These are phyloP conservation scores for Pseudogymnoascus sp. DNA, from an alignment of 2,329 filamentous ascomycete species.

Conservation along the genomic window DNA sequence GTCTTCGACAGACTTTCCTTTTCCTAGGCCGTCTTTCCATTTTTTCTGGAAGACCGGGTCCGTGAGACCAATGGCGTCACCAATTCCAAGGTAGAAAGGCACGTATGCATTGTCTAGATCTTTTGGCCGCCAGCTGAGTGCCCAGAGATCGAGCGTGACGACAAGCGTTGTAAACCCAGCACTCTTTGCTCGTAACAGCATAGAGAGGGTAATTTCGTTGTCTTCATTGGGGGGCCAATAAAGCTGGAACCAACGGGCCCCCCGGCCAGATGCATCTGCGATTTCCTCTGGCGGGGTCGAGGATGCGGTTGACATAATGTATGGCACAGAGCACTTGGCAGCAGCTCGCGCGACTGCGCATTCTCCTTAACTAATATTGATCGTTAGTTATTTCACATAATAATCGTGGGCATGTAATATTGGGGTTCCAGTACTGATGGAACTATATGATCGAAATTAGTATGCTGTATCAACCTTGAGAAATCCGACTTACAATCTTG, in stretches of 20 bases:
- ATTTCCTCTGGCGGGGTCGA: slow-evolving; percentile 47
- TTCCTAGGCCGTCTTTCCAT: slow-evolving; percentile 33
- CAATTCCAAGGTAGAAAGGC: slow-evolving; percentile 54
- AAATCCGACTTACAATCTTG: slow-evolving; percentile 26
- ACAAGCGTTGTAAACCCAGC: slow-evolving; percentile 51
- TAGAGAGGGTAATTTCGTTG: slow-evolving; percentile 48
- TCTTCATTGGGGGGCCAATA: slow-evolving; percentile 51
- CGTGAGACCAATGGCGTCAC: slow-evolving; percentile 49
- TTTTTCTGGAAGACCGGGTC: slow-evolving; percentile 53
- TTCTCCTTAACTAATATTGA: slow-evolving; percentile 53
- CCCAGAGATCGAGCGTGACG: slow-evolving; percentile 57
- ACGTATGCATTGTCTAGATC: slow-evolving; percentile 51
- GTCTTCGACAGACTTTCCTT: slow-evolving; percentile 44
- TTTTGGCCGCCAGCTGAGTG: slow-evolving; percentile 54
- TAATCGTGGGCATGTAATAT: background rate
- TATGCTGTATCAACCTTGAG: background rate
- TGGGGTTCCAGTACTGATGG: background rate
- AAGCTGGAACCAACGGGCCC: slow-evolving; percentile 53
- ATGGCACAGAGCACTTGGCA: slow-evolving; percentile 50
- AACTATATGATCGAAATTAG: background rate
- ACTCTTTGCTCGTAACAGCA: slow-evolving; percentile 47
- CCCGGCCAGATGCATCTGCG: slow-evolving; percentile 44
- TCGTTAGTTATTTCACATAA: slow-evolving; percentile 25
- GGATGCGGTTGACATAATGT: slow-evolving; percentile 52
- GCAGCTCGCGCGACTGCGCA: slow-evolving; percentile 52